Base-by-base conservation (phyloP, 805 yeast genomes). In the Lachancea thermotolerans region DNA sequence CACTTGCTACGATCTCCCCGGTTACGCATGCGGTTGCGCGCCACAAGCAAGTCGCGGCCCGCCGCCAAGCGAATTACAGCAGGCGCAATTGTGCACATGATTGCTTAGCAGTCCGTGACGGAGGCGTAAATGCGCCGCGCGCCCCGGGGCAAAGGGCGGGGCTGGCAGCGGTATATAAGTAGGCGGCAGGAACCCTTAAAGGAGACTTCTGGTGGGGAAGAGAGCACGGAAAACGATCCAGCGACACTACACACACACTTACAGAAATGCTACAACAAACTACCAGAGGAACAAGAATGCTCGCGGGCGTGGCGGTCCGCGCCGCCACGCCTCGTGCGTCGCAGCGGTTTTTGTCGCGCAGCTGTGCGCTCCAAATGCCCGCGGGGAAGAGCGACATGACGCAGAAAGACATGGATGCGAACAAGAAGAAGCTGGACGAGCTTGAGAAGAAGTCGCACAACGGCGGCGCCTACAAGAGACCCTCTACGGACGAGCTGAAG, bases 371-470 rank as follows among this genome's bases (percentile, higher is more conserved):
- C 12, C 11, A n/a, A 7, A 35, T 33, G 25, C 37, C 47, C 14
- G 30, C 32, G n/a, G 31, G 29, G 17, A 18, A 31, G 14, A 32
- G 30, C 32, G 41, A 41, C 10, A 21, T 35, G 16, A 29, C 47
- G 15, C 47, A 44, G 27, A 16, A 33, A 15, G 40, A 54, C 46
- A 56, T 61, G 42, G 61, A 62, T 39, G 47, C 50, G 18, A 63
- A 62, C 45, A 53, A 62, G 47, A 49, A 50, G 12, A 56, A 41
- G 29, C 36, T 63, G 34, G 65, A 62, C 14, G 49, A 48, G 12
- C 40, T 62, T 51, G 67, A 63, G 41, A 56, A 54, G 29, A 42
- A 47, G 14, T 25, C 35, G 4, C 41, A 42, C 18, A 42, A 16
- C 27, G 14, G 25, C 5, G 28, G 39, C 3, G 49, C 49, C 17